Conservation (phyloP, 495 filamentous ascomycete genomes). For the Penicillium egyptiacum region DNA sequence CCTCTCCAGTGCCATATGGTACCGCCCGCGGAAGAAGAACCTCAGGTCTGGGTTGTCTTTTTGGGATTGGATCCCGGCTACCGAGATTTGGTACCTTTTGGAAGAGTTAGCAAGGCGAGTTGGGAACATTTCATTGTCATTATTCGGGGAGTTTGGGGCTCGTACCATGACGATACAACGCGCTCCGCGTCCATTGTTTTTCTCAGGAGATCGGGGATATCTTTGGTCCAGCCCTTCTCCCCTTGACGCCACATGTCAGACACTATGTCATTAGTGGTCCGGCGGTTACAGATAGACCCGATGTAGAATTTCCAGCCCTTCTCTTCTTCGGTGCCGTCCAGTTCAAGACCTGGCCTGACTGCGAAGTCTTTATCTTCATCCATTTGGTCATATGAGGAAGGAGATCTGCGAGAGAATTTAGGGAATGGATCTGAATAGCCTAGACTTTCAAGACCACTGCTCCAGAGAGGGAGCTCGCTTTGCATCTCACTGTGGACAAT, state of each 20-base stretch:
- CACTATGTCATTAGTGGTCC: slow-evolving; percentile 29
- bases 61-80: slow-evolving; percentile 7
- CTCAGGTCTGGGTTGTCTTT: slow-evolving; percentile 21
- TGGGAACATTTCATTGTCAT: not conserved
- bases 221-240: slow-evolving; percentile 24
- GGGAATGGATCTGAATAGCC: slow-evolving; percentile 27
- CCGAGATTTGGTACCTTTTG: slow-evolving; percentile 23
- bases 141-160: not conserved
- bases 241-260: slow-evolving; percentile 29
- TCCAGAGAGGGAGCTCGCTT: slow-evolving; percentile 30
- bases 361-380: slow-evolving; percentile 10
- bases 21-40: slow-evolving; percentile 23
- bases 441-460: slow-evolving; percentile 26
- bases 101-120: not conserved
- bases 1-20: slow-evolving; percentile 19
- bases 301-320: slow-evolving; percentile 33
- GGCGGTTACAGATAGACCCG: slow-evolving; percentile 28
- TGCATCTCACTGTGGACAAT: slow-evolving; percentile 24
- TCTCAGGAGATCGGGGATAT: slow-evolving; percentile 18
- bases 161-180: slow-evolving; percentile 25
- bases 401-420: slow-evolving; percentile 14
- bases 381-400: slow-evolving; percentile 19
- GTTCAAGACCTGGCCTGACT: slow-evolving; percentile 4
- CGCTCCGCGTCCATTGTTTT: slow-evolving; percentile 17
- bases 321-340: slow-evolving; percentile 21